Evolutionary conservation across 2,329 filamentous ascomycete species (phyloP), one percentile per base, ranked within the genome.

Genomic region (Bipolaris bicolor): DNA sequence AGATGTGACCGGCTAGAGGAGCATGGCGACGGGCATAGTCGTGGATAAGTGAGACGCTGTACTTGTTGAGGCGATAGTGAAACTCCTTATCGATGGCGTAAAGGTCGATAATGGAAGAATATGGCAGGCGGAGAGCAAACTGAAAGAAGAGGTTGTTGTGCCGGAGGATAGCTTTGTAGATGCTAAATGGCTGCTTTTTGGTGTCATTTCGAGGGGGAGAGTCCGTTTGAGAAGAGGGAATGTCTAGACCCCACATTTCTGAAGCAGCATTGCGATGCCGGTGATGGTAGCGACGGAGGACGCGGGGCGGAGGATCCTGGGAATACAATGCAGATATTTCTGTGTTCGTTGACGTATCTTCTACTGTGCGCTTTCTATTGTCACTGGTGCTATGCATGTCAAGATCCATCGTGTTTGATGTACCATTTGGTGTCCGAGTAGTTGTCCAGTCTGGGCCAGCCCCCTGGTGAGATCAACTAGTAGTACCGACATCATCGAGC

Each of bases 1-100:
- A 92, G 58, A 87, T 79, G 15, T 71, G 70, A 1, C 82, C 79
- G 0, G 87, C 82, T 29, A 84, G 78, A 0, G 86, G 84, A 1
- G 85, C 84, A 66, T 83, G 82, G 52, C 78, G 68, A 1, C 74
- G 72, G 1, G 86, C 83, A 76, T 86, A 86, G 16, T 80, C 75
- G 37, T 83, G 77, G 49, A 91, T 80, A 55, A 84, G 60, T 0
- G 62, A 83, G 36, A 84, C 84, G 7, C 82, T 82, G 70, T 88
- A 82, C 63, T 88, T 80, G 49, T 73, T 74, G 46, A 76, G 58
- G 39, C 71, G 67, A 58, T 69, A 75, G 65, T 78, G 75, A 55
- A 78, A 77, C 41, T 73, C 69, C 33, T 78, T 78, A 63, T 74
- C 73, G 60, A 77, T 75, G 57, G 71, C 66, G 63, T 77, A 77